Evolutionary conservation across 805 yeast genomes (phyloP).

Genomic region (Zygotorulaspora danielsina): DNA sequence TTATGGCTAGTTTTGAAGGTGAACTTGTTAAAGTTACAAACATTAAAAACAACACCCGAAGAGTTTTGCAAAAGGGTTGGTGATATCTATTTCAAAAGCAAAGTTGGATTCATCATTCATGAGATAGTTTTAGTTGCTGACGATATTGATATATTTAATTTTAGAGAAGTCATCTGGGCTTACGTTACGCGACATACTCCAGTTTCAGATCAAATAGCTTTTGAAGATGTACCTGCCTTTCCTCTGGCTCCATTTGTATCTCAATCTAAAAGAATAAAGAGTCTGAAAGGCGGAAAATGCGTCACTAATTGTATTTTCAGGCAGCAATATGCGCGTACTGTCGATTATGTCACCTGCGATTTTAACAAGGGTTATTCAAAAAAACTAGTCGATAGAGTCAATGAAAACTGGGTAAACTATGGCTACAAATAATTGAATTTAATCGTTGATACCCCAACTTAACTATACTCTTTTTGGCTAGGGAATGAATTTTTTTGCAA

Average conservation of each 20-base stretch:
- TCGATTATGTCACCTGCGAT: slow-evolving; percentile 24
- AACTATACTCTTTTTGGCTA: no score
- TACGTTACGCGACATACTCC: slow-evolving; percentile 31
- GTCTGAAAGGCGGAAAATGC: slow-evolving; percentile 24
- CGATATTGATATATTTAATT: slow-evolving; percentile 30
- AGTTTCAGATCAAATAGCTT: slow-evolving; percentile 21
- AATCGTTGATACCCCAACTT: no score
- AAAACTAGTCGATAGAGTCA: slow-evolving; percentile 3
- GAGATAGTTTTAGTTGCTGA: slow-evolving; percentile 30
- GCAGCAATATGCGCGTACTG: slow-evolving; percentile 16
- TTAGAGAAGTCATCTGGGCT: slow-evolving; percentile 30
- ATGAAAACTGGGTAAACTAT: slow-evolving; percentile 10
- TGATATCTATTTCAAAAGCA: slow-evolving; percentile 16
- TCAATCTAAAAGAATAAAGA: slow-evolving; percentile 11
- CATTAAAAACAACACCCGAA: slow-evolving; percentile 16
- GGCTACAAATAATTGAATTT: no score
- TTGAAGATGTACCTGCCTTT: slow-evolving; percentile 20
- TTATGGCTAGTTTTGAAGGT: slow-evolving; percentile 26
- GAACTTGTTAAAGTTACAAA: slow-evolving; percentile 22
- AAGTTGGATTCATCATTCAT: slow-evolving; percentile 23
- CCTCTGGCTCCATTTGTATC: slow-evolving; percentile 29
- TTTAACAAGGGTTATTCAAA: slow-evolving; percentile 12
- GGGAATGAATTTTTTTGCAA: no score
- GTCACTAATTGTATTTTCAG: slow-evolving; percentile 29
- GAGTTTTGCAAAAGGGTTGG: slow-evolving; percentile 18